Evolutionary conservation across 148 eudicot species (phyloP), one percentile per base, ranked within the genome.

Genomic region (Arctostaphylos glauca): DNA sequence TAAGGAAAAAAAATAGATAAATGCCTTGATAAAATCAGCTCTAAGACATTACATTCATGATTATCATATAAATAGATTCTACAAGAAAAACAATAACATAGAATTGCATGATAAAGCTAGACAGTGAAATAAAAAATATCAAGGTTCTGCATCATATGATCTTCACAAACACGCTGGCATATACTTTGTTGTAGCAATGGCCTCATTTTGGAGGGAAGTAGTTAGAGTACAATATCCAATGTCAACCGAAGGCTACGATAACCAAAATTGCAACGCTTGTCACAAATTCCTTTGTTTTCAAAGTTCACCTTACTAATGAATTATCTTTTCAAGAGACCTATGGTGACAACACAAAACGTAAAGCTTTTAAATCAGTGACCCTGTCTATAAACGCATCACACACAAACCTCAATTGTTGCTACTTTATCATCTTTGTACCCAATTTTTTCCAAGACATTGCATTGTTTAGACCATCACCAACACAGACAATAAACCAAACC

Each of bases 341-440:
- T 48, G 75, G 47, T 41, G 52, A 64, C 10, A 4, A 67, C 0
- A 67, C 19, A 3, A 71, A 18, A 71, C 21, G 14, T 31, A 66
- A 31, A 10, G 25, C 16, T 31, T 31, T 31, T 25, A 66, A 25
- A 66, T 66, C 71, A 25, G 43, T 66, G 71, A 66, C 6, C 8
- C 48, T 7, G 14, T 44, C 23, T 1, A 47, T 25, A 50, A 70
- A 76, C 9, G 48, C 76, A 73, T 31, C 38, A n/a, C 77, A 78
- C 76, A 86, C 89, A 85, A 86, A 96, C 99, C 99, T 96, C 97
- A 81, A 98, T 92, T 72, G 99, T 94, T 84, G 98, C 93, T 80
- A 98, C 99, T 87, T 94, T 98, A 5, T 96, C 98, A 86, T 96
- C 98, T 89, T 93, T 96, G 84, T 94, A 96, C 62, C 94, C 97